Conservation (phyloP, 1,139 yeast genomes). For the Chernovozyma sophiae-reginae region DNA sequence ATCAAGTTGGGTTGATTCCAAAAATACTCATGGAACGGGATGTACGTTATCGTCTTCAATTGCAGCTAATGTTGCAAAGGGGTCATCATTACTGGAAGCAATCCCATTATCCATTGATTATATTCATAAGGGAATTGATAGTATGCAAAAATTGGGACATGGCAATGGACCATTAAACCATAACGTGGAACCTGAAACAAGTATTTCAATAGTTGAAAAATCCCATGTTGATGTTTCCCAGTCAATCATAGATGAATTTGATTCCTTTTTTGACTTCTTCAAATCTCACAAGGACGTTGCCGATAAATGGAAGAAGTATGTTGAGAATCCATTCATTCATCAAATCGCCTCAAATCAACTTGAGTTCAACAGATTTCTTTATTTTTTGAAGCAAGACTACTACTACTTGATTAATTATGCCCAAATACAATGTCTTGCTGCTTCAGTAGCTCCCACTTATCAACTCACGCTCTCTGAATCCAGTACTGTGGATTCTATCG, state of each 20-base stretch:
- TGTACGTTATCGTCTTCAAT: constrained; percentile 84
- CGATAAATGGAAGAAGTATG: constrained; percentile 55
- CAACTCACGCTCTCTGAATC: constrained; percentile 52
- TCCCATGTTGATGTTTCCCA: not conserved
- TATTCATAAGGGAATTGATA: constrained; percentile 60
- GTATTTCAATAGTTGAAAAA: not conserved
- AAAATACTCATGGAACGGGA: constrained; percentile 85
- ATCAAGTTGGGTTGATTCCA: constrained; percentile 46
- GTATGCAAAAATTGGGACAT: constrained; percentile 42
- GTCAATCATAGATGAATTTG: constrained; percentile 1
- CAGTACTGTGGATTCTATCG: constrained; percentile 47
- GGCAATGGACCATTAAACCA: constrained; percentile 80
- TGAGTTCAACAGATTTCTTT: constrained; percentile 47
- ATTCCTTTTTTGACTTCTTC: constrained; percentile 45
- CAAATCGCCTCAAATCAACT: constrained; percentile 51
- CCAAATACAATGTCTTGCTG: constrained; percentile 62
- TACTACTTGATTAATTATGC: constrained; percentile 67
- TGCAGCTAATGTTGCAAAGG: constrained; percentile 68
- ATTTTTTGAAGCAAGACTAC: constrained; percentile 69
- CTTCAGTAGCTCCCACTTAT: constrained; percentile 56
- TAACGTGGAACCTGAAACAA: constrained; percentile 18
- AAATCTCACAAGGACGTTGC: constrained; percentile 52
- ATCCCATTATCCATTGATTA: constrained; percentile 57
- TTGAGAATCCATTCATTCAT: constrained; percentile 58
- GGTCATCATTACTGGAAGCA: constrained; percentile 41